These are phyloP conservation scores for Colletotrichum liriopes DNA, from an alignment of 2,329 filamentous ascomycete species.

Conservation along the genomic window DNA sequence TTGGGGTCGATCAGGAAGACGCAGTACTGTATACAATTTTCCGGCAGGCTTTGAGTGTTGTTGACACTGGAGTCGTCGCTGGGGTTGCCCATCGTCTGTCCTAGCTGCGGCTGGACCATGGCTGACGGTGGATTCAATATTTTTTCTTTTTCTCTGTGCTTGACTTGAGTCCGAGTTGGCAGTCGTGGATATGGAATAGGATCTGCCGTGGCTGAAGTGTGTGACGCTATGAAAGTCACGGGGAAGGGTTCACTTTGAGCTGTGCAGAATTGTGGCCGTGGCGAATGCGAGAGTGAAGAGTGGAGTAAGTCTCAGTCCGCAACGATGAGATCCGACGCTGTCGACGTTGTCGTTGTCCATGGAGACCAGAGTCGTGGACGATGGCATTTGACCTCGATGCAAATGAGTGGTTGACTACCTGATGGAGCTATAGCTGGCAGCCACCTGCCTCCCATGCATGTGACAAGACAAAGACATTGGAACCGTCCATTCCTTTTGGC, in stretches of 20 bases:
- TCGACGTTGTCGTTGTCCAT: too few species aligned
- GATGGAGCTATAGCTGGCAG: too few species aligned
- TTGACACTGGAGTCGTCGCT: not conserved
- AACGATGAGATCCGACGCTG: too few species aligned
- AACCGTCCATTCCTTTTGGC: not conserved
- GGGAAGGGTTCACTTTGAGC: not conserved
- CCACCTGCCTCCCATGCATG: too few species aligned
- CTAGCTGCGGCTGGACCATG: not conserved
- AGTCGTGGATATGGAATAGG: not conserved
- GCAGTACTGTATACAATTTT: constrained; percentile 90
- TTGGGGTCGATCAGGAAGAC: constrained; percentile 78
- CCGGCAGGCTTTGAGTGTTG: constrained; percentile 70
- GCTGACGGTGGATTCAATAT: too few species aligned
- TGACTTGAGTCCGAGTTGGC: not conserved
- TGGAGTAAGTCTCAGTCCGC: not conserved
- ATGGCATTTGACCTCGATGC: not conserved
- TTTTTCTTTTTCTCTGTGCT: not conserved
- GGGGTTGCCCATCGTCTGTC: too few species aligned
- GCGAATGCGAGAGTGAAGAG: not conserved
- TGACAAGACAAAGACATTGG: not conserved
- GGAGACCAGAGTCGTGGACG: not conserved
- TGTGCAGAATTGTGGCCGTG: too few species aligned
- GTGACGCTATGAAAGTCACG: not conserved
- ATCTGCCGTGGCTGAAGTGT: too few species aligned
- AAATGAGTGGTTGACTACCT: not conserved